phyloP scores from a whole-genome alignment of 768 basidiomycete genomes.

The Tricholoma hemisulphureum region DNA sequence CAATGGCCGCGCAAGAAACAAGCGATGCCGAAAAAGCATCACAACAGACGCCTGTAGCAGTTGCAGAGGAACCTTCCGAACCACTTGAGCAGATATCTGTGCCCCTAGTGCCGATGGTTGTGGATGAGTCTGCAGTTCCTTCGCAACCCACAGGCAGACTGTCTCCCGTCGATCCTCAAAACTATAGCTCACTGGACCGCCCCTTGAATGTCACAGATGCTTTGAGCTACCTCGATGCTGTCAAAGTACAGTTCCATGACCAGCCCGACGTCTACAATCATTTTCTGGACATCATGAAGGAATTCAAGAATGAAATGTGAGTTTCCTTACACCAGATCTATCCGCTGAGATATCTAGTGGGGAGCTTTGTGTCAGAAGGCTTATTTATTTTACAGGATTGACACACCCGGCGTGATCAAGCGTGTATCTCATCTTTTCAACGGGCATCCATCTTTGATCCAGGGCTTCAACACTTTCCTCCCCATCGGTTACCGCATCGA shows the following conservation, averaged over 20 bases:
- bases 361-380: not conserved
- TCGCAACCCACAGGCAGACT: constrained; percentile 7
- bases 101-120: constrained; percentile 9
- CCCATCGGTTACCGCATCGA: constrained; percentile 95
- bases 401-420: constrained; percentile 95
- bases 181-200: constrained; percentile 40
- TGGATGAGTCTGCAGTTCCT: constrained; percentile 14
- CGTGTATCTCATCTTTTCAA: constrained; percentile 92
- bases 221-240: constrained; percentile 87
- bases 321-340: constrained; percentile 27
- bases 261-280: constrained; percentile 95
- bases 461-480: constrained; percentile 98
- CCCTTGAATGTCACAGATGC: constrained; percentile 94
- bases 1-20: not conserved
- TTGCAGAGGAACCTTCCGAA: not conserved
- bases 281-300: constrained; percentile 97
- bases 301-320: constrained; percentile 93
- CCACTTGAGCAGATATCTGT: constrained; percentile 8
- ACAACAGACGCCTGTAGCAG: not conserved
- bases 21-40: not conserved
- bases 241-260: constrained; percentile 87
- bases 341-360: not conserved
- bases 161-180: constrained; percentile 30
- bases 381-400: constrained; percentile 66
- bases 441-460: constrained; percentile 86